Evolutionary conservation across 2,329 filamentous ascomycete species (phyloP).

Genomic region (Penicillium hesseltinei): DNA sequence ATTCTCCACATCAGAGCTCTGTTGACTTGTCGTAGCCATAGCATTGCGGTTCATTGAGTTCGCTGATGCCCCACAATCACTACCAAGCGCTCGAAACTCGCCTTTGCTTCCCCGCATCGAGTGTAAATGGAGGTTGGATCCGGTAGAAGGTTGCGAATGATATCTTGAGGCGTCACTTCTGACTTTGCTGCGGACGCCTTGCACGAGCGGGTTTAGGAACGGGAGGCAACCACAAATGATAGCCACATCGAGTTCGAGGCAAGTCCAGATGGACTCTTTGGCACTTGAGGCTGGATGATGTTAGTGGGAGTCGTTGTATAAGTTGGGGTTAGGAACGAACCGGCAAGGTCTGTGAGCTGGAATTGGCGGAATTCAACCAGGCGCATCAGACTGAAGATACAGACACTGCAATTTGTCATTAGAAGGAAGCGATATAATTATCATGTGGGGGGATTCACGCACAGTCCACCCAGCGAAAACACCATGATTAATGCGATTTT

Average conservation of each 20-base stretch:
- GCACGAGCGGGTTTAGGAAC: not conserved
- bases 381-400: not conserved
- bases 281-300: not conserved
- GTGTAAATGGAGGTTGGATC: not conserved
- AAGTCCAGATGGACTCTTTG: conserved; percentile 1
- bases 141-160: not conserved
- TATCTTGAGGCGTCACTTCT: not conserved
- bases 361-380: not conserved
- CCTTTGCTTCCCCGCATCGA: not conserved
- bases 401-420: not conserved
- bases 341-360: not conserved
- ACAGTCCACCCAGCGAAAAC: not conserved
- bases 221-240: not conserved
- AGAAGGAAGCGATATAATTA: not conserved
- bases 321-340: not conserved
- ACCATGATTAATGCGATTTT: not conserved
- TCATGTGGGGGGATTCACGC: not conserved
- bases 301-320: not conserved
- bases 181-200: not conserved
- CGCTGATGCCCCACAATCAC: not conserved
- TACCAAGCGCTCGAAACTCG: not conserved
- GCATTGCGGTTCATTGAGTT: not conserved
- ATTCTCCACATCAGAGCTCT: not conserved
- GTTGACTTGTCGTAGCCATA: not conserved
- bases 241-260: not conserved